Base-by-base conservation (phyloP, 2,329 filamentous ascomycete genomes). In the Pseudogymnoascus sp. region DNA sequence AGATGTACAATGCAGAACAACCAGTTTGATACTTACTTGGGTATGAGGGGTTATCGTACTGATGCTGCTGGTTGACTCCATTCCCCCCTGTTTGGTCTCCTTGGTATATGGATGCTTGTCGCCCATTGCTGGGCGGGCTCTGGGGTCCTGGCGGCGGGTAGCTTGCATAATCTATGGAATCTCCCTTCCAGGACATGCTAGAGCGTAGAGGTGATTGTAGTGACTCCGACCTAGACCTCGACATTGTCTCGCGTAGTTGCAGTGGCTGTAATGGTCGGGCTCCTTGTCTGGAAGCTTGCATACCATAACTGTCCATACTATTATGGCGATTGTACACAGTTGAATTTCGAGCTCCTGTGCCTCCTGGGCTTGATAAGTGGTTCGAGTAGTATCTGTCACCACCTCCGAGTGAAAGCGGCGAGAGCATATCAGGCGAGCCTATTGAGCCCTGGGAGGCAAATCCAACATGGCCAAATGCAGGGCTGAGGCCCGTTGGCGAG, bases 401-500 rank as follows among this genome's bases (percentile, higher is more conserved):
- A 0, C 81, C 77, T 20, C 78, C 76, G 3, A 82, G 73, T 1
- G 82, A 85, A 62, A 84, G 73, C 2, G 83, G 81, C 2, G 83
- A 85, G 54, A 84, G 74, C 14, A 84, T 75, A 62, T 85, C 82
- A 1, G 82, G 73, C 62, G 72, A 78, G 65, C 74, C 75, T 71
- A 84, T 78, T 14, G 75, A 74, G 11, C 74, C 76, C 1, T 78
- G 74, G 16, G 82, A 79, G 59, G 81, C 81, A 69, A 89, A 89
- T 2, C 82, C 82, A 66, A 90, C 84, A 65, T 79, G 79, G 8
- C 85, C 83, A 72, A 89, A 88, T 0, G 82, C 83, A 25, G 87
- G 85, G 64, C 82, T 88, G 25, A 90, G 78, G 9, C 83, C 84
- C 0, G 84, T 83, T 0, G 86, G 81, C 9, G 87, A 88, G 66